Conservation (phyloP, 148 eudicot species). For the Rhododendron williamsianum region DNA sequence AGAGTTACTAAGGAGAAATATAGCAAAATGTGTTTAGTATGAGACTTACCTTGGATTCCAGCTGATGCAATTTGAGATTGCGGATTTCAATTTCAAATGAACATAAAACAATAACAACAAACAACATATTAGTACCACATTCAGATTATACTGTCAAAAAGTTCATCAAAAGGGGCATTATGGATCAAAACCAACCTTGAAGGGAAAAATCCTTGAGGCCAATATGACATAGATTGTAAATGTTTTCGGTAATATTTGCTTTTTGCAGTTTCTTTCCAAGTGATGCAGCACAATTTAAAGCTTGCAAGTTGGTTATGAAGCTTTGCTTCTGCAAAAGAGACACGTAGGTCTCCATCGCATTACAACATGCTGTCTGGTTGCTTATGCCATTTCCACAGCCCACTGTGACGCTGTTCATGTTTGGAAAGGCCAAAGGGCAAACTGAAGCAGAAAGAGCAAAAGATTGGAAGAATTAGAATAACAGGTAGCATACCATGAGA, state of each 20-base stretch:
- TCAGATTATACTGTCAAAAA: neutral
- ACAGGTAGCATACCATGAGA: neutral
- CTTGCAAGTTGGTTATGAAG: slow-evolving; percentile 92
- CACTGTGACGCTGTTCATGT: slow-evolving; percentile 39
- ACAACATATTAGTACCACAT: slow-evolving; percentile 15
- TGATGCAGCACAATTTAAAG: slow-evolving; percentile 86
- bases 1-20: neutral
- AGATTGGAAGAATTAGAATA: neutral
- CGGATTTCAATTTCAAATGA: slow-evolving; percentile 21
- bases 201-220: slow-evolving; percentile 94
- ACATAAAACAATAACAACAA: slow-evolving; percentile 20
- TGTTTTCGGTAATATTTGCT: slow-evolving; percentile 64
- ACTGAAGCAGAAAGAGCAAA: slow-evolving; percentile 39
- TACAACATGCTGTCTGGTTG: slow-evolving; percentile 59
- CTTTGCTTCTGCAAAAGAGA: slow-evolving; percentile 90
- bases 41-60: slow-evolving; percentile 63
- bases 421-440: slow-evolving; percentile 82
- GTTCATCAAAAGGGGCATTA: slow-evolving; percentile 1
- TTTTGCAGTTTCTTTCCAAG: slow-evolving; percentile 73
- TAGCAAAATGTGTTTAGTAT: neutral
- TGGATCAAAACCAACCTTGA: slow-evolving; percentile 55
- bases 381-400: slow-evolving; percentile 47
- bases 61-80: slow-evolving; percentile 36
- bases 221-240: slow-evolving; percentile 72
- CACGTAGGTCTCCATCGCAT: slow-evolving; percentile 55